These are phyloP conservation scores for Bryum argenteum DNA, from an alignment of 225 moss, liverwort and hornwort genomes.

Conservation along the genomic window DNA sequence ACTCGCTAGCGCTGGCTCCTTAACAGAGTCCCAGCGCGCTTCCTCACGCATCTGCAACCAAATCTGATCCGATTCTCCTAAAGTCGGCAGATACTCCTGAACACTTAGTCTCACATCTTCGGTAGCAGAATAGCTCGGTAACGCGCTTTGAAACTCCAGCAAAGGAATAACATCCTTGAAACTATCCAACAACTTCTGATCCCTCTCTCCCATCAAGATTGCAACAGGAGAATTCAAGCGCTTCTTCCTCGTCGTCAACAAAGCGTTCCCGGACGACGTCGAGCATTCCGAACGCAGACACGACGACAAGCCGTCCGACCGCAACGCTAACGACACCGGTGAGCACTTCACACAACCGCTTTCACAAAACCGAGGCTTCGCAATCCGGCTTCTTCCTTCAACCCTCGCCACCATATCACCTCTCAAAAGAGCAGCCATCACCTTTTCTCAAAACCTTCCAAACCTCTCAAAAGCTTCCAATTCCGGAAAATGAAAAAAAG, in stretches of 20 bases:
- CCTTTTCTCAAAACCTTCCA: not conserved
- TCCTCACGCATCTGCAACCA: slow-evolving; percentile 49
- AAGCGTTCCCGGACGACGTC: slow-evolving; percentile 28
- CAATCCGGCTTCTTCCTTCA: slow-evolving; percentile 4
- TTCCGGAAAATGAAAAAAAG: too few relatives aligned
- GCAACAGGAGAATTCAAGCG: slow-evolving; percentile 8
- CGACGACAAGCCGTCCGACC: slow-evolving; percentile 35
- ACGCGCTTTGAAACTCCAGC: slow-evolving; percentile 29
- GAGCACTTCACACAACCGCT: slow-evolving; percentile 43
- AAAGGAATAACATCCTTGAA: slow-evolving; percentile 37
- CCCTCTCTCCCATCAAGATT: slow-evolving; percentile 47
- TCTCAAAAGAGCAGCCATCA: slow-evolving; percentile 34
- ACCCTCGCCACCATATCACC: slow-evolving; percentile 9
- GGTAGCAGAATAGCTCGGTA: not conserved
- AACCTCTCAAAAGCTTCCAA: not conserved
- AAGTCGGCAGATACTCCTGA: slow-evolving; percentile 23
- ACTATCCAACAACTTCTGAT: slow-evolving; percentile 33
- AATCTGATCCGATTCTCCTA: slow-evolving; percentile 40
- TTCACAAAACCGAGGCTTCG: slow-evolving; percentile 28
- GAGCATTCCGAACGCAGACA: slow-evolving; percentile 50
- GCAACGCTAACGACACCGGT: slow-evolving; percentile 36
- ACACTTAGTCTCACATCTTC: slow-evolving; percentile 28
- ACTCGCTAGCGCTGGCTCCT: slow-evolving; percentile 46
- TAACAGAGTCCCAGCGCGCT: slow-evolving; percentile 40
- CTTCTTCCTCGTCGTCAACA: slow-evolving; percentile 20